Percentiles rank a stretch among this genome's conserved stretches.
Conservation (phyloP, 75 land plant genomes). For the Cupressus sempervirens region DNA sequence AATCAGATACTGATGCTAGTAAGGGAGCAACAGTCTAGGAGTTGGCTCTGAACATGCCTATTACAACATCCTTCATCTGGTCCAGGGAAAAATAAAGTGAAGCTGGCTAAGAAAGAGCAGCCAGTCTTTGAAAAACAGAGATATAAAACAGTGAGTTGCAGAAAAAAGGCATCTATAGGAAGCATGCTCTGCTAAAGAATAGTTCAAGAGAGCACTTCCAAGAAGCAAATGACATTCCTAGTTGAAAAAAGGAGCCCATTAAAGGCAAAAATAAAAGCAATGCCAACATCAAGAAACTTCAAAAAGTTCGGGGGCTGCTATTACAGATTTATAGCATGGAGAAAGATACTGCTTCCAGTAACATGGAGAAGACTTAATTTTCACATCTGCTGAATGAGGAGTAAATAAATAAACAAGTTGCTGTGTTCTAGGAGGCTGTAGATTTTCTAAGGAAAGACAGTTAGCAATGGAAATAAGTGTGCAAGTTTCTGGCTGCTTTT, state of each 20-base stretch:
- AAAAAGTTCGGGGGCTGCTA: slow-evolving; percentile 74
- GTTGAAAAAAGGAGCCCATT: slow-evolving; percentile 65
- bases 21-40: slow-evolving; percentile 41
- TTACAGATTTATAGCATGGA: slow-evolving; percentile 61
- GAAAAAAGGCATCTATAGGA: slow-evolving; percentile 63
- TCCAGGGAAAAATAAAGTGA: slow-evolving; percentile 42
- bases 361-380: slow-evolving; percentile 22
- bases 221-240: slow-evolving; percentile 46
- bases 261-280: slow-evolving; percentile 78
- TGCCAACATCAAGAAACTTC: slow-evolving; percentile 74
- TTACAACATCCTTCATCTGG: slow-evolving; percentile 24
- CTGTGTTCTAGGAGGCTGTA: slow-evolving; percentile 38
- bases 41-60: slow-evolving; percentile 27
- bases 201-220: slow-evolving; percentile 50
- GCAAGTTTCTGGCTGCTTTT: slow-evolving; percentile 63
- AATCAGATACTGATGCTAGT: slow-evolving; percentile 29
- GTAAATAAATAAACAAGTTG: slow-evolving; percentile 27
- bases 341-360: slow-evolving; percentile 30
- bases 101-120: slow-evolving; percentile 47
- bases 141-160: slow-evolving; percentile 34
- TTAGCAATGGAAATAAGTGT: slow-evolving; percentile 49
- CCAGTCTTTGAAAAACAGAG: slow-evolving; percentile 32
- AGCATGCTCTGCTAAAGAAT: slow-evolving; percentile 48
- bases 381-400: slow-evolving; percentile 35
- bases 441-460: slow-evolving; percentile 52